These are phyloP conservation scores for Kurtzmaniella quercitrusa DNA, from an alignment of 1,139 yeast genomes.

Conservation along the genomic window DNA sequence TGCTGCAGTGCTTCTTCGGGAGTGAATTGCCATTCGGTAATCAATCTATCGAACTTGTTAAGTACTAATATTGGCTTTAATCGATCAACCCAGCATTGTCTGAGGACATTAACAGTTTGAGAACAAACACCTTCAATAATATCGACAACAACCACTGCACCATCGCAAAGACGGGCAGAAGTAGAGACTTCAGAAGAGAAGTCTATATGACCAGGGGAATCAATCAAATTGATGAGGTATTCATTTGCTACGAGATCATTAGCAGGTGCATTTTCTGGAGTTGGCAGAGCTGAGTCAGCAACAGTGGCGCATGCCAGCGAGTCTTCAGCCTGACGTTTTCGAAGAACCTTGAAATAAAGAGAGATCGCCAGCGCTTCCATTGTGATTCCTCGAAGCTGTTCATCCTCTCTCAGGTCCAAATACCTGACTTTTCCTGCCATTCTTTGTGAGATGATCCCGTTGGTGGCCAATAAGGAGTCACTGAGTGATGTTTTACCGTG, in stretches of 20 bases:
- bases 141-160: constrained; percentile 91
- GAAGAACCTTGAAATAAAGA: constrained; percentile 67
- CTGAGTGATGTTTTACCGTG: constrained; percentile 97
- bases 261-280: constrained; percentile 7
- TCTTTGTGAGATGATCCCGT: constrained; percentile 92
- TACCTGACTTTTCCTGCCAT: constrained; percentile 95
- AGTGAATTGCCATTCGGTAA: constrained; percentile 75
- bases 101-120: constrained; percentile 88
- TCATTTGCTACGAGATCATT: constrained; percentile 49
- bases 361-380: constrained; percentile 97
- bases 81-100: constrained; percentile 95
- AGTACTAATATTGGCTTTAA: constrained; percentile 86
- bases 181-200: constrained; percentile 95
- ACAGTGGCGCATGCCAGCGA: constrained; percentile 19
- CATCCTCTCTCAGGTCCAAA: constrained; percentile 92
- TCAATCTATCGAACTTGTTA: constrained; percentile 86
- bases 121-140: constrained; percentile 98
- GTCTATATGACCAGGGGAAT: constrained; percentile 98
- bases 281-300: background rate
- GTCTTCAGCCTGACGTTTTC: constrained; percentile 24
- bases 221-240: constrained; percentile 85
- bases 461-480: constrained; percentile 88
- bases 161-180: constrained; percentile 93
- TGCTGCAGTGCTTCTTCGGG: constrained; percentile 87
- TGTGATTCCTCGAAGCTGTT: constrained; percentile 92